phyloP scores from a whole-genome alignment of 2,329 filamentous ascomycete genomes.

The Ophiobolus disseminans region DNA sequence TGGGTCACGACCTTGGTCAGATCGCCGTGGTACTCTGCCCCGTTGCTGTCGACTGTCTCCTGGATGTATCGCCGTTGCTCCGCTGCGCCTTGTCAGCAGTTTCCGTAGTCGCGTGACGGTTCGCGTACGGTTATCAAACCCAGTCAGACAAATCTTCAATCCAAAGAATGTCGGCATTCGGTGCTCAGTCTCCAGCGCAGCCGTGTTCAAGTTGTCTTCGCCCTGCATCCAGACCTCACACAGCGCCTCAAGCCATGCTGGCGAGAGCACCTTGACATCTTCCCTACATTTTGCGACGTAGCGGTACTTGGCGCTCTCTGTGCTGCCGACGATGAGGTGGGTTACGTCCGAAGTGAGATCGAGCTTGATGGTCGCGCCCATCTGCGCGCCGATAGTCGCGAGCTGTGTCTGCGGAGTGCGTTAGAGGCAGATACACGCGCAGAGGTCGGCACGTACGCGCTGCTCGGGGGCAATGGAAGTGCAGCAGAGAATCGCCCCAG shows the following conservation, averaged over 20 bases:
- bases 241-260: slow-evolving; percentile 85
- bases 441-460: slow-evolving; percentile 61
- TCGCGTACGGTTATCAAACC: slow-evolving; percentile 69
- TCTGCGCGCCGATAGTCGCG: slow-evolving; percentile 71
- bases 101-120: background rate
- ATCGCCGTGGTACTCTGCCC: slow-evolving; percentile 86
- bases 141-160: slow-evolving; percentile 72
- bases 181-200: slow-evolving; percentile 71
- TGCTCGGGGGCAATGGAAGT: slow-evolving; percentile 82
- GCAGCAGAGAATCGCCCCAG: slow-evolving; percentile 81
- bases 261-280: slow-evolving; percentile 82
- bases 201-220: slow-evolving; percentile 75
- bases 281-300: slow-evolving; percentile 90
- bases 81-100: slow-evolving; percentile 54
- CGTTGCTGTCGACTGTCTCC: slow-evolving; percentile 70
- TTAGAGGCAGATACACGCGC: slow-evolving; percentile 7
- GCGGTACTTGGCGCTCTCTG: slow-evolving; percentile 90
- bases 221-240: slow-evolving; percentile 81
- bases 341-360: slow-evolving; percentile 96
- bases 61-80: slow-evolving; percentile 74
- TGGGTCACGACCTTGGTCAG: slow-evolving; percentile 87
- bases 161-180: slow-evolving; percentile 68
- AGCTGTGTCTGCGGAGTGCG: slow-evolving; percentile 57
- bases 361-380: slow-evolving; percentile 86
- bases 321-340: slow-evolving; percentile 88